These are phyloP conservation scores for Oropetium thomaeum DNA, from an alignment of 176 grass and related monocot genomes.

Conservation along the genomic window DNA sequence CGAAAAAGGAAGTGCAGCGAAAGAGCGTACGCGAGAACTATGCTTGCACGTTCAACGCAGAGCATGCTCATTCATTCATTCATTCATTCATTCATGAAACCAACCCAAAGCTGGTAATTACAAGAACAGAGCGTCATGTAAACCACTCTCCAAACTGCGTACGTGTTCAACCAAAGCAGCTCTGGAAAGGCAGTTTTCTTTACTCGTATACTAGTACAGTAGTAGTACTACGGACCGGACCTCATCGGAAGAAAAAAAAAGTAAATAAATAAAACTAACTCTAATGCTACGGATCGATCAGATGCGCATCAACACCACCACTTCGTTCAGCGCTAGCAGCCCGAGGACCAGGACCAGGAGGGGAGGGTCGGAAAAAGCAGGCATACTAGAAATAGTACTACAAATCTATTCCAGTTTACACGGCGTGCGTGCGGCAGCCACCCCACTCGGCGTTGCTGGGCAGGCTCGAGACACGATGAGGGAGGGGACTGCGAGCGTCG, in stretches of 20 bases:
- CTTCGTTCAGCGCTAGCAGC: neutral
- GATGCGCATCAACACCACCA: neutral
- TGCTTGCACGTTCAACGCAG: neutral
- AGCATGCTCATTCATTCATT: too few relatives aligned
- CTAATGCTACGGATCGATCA: neutral
- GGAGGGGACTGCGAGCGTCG: neutral
- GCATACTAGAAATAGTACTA: neutral
- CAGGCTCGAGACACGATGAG: neutral
- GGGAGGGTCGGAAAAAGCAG: neutral
- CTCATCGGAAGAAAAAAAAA: too few relatives aligned
- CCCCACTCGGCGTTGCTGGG: neutral
- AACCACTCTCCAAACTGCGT: neutral
- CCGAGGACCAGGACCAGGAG: neutral
- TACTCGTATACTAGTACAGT: too few relatives aligned
- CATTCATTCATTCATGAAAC: too few relatives aligned
- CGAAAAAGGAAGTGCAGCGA: neutral
- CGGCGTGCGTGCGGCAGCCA: neutral
- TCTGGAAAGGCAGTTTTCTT: too few relatives aligned
- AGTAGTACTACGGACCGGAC: too few relatives aligned
- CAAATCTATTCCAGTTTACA: neutral
- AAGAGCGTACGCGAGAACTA: neutral
- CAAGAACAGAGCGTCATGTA: neutral
- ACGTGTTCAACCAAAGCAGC: too few relatives aligned
- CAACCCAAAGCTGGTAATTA: neutral
- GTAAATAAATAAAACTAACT: too few relatives aligned